Conservation (phyloP, 192 early-diverging fungal genomes). For the Cladochytrium replicatum region DNA sequence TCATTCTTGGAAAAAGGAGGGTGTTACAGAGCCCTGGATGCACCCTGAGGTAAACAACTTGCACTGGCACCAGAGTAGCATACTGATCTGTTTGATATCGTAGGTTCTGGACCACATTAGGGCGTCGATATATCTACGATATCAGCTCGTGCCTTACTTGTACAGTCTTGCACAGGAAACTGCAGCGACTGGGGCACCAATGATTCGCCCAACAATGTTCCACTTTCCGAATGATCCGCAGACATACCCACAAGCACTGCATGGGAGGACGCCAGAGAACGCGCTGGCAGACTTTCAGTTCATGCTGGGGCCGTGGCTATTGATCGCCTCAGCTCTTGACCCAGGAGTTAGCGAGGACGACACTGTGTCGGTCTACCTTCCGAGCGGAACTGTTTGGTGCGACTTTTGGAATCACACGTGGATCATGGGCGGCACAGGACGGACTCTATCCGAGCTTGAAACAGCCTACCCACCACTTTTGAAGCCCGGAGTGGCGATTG, state of each 20-base stretch:
- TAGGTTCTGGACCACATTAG: conserved; percentile 38
- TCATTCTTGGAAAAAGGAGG: conserved; percentile 52
- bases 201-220: conserved; percentile 43
- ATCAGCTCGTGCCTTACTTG: conserved; percentile 46
- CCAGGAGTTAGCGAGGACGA: conserved; percentile 6
- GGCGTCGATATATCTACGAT: conserved; percentile 38
- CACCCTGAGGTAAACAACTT: conserved; percentile 26
- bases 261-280: no score
- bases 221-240: conserved; percentile 38
- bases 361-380: conserved; percentile 24
- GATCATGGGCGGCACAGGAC: no score
- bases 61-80: no score
- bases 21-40: conserved; percentile 56
- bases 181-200: conserved; percentile 18
- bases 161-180: conserved; percentile 36
- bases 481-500: no score
- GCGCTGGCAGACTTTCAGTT: conserved; percentile 34
- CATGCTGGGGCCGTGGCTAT: conserved; percentile 37
- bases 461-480: no score
- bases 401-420: no score
- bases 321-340: conserved; percentile 43
- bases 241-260: no score
- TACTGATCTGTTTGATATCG: conserved; percentile 13
- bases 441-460: no score
- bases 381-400: conserved; percentile 11